A percentile compares a stretch with the other conserved stretches of the same genome.
Evolutionary conservation across 345 rosid genomes (phyloP).

Genomic region (Salix caprea): DNA sequence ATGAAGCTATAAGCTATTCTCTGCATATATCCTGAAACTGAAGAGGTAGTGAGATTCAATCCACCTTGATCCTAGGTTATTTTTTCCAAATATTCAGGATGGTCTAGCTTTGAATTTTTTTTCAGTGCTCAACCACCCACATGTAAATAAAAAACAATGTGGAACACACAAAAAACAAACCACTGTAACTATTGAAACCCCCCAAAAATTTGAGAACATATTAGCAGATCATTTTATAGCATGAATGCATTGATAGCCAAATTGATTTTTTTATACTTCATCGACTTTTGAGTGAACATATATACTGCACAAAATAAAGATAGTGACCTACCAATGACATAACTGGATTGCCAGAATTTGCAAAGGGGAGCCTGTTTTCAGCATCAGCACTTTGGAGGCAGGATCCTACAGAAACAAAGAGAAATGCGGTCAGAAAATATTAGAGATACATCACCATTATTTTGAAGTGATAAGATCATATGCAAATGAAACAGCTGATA

Average conservation of each 20-base stretch:
- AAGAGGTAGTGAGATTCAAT: background rate
- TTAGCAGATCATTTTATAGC: background rate
- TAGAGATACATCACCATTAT: slow-evolving; percentile 6
- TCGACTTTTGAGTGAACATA: background rate
- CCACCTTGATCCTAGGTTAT: background rate
- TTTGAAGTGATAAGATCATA: background rate
- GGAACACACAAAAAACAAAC: background rate
- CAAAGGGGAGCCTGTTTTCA: slow-evolving; percentile 76
- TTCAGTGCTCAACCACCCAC: background rate
- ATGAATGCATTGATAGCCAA: background rate
- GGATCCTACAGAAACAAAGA: slow-evolving; percentile 37
- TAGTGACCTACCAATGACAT: slow-evolving; percentile 77
- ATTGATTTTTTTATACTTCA: background rate
- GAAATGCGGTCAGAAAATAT: background rate
- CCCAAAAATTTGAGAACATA: background rate
- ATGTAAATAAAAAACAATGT: background rate
- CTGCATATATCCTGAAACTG: background rate
- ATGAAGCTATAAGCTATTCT: background rate
- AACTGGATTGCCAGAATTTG: slow-evolving; percentile 82
- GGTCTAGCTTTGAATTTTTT: background rate
- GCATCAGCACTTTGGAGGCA: slow-evolving; percentile 46
- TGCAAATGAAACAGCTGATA: slow-evolving; percentile 39
- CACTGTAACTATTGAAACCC: background rate
- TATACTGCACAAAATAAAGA: background rate
- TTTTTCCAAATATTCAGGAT: background rate